Evolutionary conservation across 495 filamentous ascomycete genomes (phyloP), one percentile per base, ranked within the genome.

Genomic region (Neurospora tetraspora): DNA sequence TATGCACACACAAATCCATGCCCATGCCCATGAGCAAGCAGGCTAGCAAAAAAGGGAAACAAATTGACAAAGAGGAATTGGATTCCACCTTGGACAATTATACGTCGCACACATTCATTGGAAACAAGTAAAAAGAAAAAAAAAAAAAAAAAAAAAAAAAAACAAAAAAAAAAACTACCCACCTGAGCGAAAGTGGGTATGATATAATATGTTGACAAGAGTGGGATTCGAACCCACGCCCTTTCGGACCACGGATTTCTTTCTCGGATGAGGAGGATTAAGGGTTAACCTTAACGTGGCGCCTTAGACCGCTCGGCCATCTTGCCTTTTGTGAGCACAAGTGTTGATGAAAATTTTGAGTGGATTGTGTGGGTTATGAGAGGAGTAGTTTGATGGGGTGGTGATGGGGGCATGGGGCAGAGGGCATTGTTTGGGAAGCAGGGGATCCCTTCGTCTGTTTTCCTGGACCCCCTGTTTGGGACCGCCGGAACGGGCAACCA

Each of bases 291-390:
- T 77, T 75, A 77, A 77, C 76, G 71, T 75, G 74, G 74, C 74
- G 76, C 74, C 74, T 73, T 75, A 75, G 74, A 75, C 74, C 74
- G 76, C 74, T 75, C 74, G 76, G 74, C 74, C 74, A 75, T 77
- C 74, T 77, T 73, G 74, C 75, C 71, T 36, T 36, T 7, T 36
- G 0, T 36, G 34, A 36, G 27, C 0, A 5, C 5, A 40, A 7
- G 2, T 18, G 18, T n/a, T 43, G 7, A 45, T 45, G 18, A 1
- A 10, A 2, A 10, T 45, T 45, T 45, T 10, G 3, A 4, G 18
- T 45, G 42, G 18, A 9, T 20, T n/a, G 18, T 20, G 18, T 45
- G 42, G 42, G 18, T 20, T 20, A 45, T 45, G 3, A 45, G 42
- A 43, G 18, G 40, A 7, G 12, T 4, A 39, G 12, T 14, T 39